Evolutionary conservation across 139 green algal genomes (phyloP).

Genomic region (Picochlorum sp.): DNA sequence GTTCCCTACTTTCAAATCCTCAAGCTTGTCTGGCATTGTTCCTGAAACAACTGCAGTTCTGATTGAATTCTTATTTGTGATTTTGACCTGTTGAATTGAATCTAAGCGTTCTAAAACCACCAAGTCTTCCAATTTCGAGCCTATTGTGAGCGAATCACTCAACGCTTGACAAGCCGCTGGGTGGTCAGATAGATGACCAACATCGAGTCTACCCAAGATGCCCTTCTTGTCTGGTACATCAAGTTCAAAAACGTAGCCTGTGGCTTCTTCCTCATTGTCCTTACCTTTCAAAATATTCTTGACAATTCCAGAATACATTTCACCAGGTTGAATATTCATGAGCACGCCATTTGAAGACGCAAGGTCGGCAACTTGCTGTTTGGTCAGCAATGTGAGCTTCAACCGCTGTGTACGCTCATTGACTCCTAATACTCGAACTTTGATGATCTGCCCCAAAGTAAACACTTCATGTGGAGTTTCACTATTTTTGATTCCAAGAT

Average conservation of each 20-base stretch:
- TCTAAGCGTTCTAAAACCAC: not conserved
- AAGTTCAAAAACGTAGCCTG: conserved; percentile 19
- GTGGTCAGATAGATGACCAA: conserved; percentile 70
- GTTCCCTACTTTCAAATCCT: conserved; percentile 34
- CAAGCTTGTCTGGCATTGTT: conserved; percentile 28
- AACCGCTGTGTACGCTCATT: conserved; percentile 34
- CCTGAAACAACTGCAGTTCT: conserved; percentile 31
- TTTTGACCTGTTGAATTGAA: conserved; percentile 11
- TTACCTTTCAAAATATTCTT: conserved; percentile 25
- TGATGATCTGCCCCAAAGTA: conserved; percentile 28
- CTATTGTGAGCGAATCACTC: conserved; percentile 26
- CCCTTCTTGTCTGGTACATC: conserved; percentile 27
- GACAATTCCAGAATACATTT: not conserved
- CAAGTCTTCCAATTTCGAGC: conserved; percentile 7
- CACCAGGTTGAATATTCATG: not conserved
- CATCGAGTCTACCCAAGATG: conserved; percentile 52
- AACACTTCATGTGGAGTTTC: conserved; percentile 48
- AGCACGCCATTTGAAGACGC: conserved; percentile 16
- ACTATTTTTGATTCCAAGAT: conserved; percentile 58
- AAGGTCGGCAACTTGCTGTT: conserved; percentile 13
- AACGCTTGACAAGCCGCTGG: conserved; percentile 47
- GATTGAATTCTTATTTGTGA: conserved; percentile 65
- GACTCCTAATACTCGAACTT: conserved; percentile 33
- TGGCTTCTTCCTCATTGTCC: conserved; percentile 26
- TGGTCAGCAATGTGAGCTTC: conserved; percentile 29